Percentiles rank a stretch among this genome's conserved stretches.
Conservation (phyloP, 441 rosid genomes). For the Populus hybrid region DNA sequence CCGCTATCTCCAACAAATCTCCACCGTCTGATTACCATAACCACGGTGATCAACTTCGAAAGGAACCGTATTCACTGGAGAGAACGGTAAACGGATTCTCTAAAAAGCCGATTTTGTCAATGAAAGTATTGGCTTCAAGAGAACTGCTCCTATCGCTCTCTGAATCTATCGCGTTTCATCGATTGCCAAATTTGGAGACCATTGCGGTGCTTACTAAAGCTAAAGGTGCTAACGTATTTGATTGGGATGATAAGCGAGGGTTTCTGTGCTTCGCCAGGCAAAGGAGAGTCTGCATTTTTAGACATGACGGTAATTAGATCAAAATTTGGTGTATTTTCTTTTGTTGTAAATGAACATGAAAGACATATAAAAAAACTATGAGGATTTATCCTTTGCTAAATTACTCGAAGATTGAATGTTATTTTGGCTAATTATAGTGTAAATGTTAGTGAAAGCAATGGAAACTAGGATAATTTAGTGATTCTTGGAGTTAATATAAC, state of each 20-base stretch:
- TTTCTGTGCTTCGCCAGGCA: conserved; percentile 92
- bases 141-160: conserved; percentile 87
- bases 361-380: not conserved
- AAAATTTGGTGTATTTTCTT: not conserved
- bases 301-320: conserved; percentile 71
- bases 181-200: conserved; percentile 84
- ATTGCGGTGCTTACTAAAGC: conserved; percentile 92
- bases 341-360: not conserved
- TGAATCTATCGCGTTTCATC: conserved; percentile 84
- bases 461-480: not conserved
- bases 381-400: not conserved
- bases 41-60: conserved; percentile 45
- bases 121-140: conserved; percentile 70
- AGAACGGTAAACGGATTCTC: conserved; percentile 69
- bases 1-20: conserved; percentile 47
- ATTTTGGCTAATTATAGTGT: not conserved
- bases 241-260: conserved; percentile 94
- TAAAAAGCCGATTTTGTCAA: conserved; percentile 56
- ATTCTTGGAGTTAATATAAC: not conserved
- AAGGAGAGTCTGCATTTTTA: conserved; percentile 79
- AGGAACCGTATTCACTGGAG: conserved; percentile 57
- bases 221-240: conserved; percentile 87
- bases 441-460: not conserved
- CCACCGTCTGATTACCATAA: conserved; percentile 38
- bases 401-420: too few species aligned